Percentiles rank a stretch among this genome's conserved stretches.
Conservation (phyloP, 2,329 filamentous ascomycete species). For the Xylariaceae sp. region DNA sequence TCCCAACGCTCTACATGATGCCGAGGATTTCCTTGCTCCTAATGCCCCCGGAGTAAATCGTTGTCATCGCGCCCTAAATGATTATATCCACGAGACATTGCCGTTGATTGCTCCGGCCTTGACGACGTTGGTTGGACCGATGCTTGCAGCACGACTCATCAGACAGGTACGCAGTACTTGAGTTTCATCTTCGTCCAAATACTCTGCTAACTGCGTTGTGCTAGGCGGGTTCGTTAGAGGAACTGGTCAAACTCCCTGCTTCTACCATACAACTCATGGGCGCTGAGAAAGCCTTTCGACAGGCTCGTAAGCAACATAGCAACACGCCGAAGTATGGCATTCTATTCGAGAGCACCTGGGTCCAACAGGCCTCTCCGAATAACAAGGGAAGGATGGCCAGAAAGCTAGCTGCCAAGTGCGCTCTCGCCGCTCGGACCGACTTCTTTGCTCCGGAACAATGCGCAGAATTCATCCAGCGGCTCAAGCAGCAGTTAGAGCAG, state of each 20-base stretch:
- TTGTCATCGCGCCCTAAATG: background rate
- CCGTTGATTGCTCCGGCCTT: background rate
- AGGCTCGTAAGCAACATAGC: background rate
- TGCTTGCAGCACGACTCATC: background rate
- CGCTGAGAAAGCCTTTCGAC: background rate
- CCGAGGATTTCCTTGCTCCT: too few relatives aligned
- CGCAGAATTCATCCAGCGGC: background rate
- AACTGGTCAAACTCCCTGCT: background rate
- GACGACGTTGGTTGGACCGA: background rate
- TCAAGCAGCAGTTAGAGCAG: background rate
- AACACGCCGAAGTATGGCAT: background rate
- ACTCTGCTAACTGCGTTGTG: background rate
- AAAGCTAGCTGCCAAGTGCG: background rate
- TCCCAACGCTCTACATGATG: too few relatives aligned
- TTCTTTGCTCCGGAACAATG: background rate
- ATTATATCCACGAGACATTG: background rate
- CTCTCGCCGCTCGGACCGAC: background rate
- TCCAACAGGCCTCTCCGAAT: background rate
- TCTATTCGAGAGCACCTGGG: background rate
- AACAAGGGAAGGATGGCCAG: background rate
- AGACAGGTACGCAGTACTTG: background rate
- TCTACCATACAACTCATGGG: background rate
- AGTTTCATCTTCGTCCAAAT: background rate
- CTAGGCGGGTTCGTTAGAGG: background rate
- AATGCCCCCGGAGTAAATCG: background rate